phyloP scores from a whole-genome alignment of 805 yeast species.

The Wickerhamomyces alni region DNA sequence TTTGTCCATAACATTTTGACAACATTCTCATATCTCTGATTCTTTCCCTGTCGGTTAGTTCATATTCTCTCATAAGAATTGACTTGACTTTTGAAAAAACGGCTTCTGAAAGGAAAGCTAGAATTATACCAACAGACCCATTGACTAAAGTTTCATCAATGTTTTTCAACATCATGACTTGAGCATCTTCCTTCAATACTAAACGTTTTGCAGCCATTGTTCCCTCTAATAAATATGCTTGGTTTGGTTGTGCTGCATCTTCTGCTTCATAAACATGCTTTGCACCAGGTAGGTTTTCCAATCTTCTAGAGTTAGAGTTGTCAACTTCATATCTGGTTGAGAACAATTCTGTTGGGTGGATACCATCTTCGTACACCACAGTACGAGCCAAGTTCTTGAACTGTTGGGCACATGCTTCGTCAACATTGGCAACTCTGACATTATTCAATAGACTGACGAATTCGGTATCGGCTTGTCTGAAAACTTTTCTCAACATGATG shows the following conservation, averaged over 20 bases:
- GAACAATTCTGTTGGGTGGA: slow-evolving; percentile 83
- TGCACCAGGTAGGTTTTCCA: slow-evolving; percentile 44
- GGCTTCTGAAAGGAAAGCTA: slow-evolving; percentile 28
- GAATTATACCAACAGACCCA: slow-evolving; percentile 81
- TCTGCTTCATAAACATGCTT: slow-evolving; percentile 36
- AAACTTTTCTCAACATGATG: slow-evolving; percentile 69
- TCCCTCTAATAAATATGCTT: slow-evolving; percentile 36
- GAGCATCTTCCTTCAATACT: slow-evolving; percentile 76
- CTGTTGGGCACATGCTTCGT: slow-evolving; percentile 37
- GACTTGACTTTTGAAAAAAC: slow-evolving; percentile 11
- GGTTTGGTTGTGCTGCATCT: slow-evolving; percentile 30
- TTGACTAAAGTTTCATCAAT: slow-evolving; percentile 73
- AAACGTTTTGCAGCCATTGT: slow-evolving; percentile 68
- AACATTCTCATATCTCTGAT: slow-evolving; percentile 21
- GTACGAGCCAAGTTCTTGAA: slow-evolving; percentile 54
- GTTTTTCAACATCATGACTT: slow-evolving; percentile 90
- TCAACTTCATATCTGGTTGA: slow-evolving; percentile 87
- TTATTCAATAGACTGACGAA: slow-evolving; percentile 77
- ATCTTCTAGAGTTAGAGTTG: slow-evolving; percentile 53
- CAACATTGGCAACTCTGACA: slow-evolving; percentile 66
- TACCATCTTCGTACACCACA: slow-evolving; percentile 60
- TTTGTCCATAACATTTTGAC: slow-evolving; percentile 24
- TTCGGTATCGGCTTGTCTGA: slow-evolving; percentile 81
- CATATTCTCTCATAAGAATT: slow-evolving; percentile 12
- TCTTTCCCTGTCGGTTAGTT: slow-evolving; percentile 18